These are phyloP conservation scores for Plantago coronopus DNA, from an alignment of 305 asterid species.

Conservation along the genomic window DNA sequence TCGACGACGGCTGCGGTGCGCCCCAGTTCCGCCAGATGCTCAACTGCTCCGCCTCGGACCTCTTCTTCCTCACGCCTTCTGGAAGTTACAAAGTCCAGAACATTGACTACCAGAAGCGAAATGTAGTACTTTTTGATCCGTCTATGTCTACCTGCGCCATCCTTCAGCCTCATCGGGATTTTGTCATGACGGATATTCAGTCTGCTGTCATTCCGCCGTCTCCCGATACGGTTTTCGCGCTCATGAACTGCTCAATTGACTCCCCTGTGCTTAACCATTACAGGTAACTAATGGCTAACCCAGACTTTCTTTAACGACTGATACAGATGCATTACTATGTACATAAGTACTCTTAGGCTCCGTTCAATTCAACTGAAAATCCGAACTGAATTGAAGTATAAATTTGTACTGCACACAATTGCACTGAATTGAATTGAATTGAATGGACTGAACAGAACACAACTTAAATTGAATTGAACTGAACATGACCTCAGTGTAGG, in stretches of 20 bases:
- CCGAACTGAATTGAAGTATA: too few relatives aligned
- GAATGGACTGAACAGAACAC: too few relatives aligned
- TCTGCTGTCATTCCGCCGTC: constrained; percentile 72
- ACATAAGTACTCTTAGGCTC: too few relatives aligned
- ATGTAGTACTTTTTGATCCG: constrained; percentile 60
- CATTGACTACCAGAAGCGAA: constrained; percentile 51
- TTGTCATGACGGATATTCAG: constrained; percentile 65
- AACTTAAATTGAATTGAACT: too few relatives aligned
- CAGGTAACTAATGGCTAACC: too few relatives aligned
- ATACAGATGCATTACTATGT: too few relatives aligned
- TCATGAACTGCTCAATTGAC: constrained; percentile 77
- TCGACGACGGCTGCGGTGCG: constrained; percentile 91
- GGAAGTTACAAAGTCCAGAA: constrained; percentile 74
- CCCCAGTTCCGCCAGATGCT: constrained; percentile 62
- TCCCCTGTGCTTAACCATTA: constrained; percentile 85
- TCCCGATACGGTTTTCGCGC: constrained; percentile 69
- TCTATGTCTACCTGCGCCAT: constrained; percentile 92
- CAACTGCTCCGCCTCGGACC: constrained; percentile 61
- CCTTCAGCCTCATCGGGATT: constrained; percentile 84
- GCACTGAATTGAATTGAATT: too few relatives aligned
- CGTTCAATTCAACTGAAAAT: too few relatives aligned
- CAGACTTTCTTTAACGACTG: too few relatives aligned
- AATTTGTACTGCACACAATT: too few relatives aligned
- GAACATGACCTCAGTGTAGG: too few relatives aligned
- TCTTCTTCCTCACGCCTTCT: constrained; percentile 75